Evolutionary conservation across 2,329 filamentous ascomycete species (phyloP).

Genomic region (Stylonectria norvegica): DNA sequence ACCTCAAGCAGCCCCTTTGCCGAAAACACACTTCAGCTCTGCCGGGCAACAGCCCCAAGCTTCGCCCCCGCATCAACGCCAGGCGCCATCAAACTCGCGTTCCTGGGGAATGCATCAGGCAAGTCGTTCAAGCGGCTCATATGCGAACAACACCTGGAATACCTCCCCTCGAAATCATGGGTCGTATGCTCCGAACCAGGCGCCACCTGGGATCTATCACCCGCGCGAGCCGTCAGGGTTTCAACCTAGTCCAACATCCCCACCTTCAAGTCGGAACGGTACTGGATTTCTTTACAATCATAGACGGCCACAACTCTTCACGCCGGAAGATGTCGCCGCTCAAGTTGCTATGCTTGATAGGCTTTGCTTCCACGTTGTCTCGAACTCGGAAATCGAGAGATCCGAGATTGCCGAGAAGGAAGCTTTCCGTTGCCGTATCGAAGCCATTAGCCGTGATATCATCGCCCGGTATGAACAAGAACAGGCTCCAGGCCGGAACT

Average conservation of each 20-base stretch:
- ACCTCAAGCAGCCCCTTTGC: constrained; percentile 29
- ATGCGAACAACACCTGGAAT: constrained; percentile 21
- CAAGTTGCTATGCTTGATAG: constrained; percentile 50
- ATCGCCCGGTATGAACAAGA: constrained; percentile 51
- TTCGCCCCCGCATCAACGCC: constrained; percentile 20
- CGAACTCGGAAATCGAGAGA: constrained; percentile 58
- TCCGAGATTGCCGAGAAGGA: constrained; percentile 69
- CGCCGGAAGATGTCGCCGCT: constrained; percentile 44
- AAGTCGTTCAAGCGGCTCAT: constrained; percentile 13
- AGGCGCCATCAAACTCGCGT: constrained; percentile 21
- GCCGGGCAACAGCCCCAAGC: constrained; percentile 25
- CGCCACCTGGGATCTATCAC: constrained; percentile 5
- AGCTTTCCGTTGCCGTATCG: constrained; percentile 61
- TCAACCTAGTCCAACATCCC: constrained; percentile 1
- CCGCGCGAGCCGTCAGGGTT: background rate
- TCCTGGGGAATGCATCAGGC: constrained; percentile 14
- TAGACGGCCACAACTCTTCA: constrained; percentile 29
- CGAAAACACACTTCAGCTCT: constrained; percentile 30
- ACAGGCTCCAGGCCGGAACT: constrained; percentile 39
- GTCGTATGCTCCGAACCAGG: constrained; percentile 27
- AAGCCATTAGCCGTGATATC: constrained; percentile 59
- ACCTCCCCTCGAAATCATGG: constrained; percentile 14
- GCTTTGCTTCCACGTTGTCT: constrained; percentile 44
- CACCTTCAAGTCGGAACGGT: constrained; percentile 12
- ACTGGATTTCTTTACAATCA: constrained; percentile 19